These are phyloP conservation scores for Nakazawaea ishiwadae DNA, from an alignment of 805 yeast genomes.

Conservation along the genomic window DNA sequence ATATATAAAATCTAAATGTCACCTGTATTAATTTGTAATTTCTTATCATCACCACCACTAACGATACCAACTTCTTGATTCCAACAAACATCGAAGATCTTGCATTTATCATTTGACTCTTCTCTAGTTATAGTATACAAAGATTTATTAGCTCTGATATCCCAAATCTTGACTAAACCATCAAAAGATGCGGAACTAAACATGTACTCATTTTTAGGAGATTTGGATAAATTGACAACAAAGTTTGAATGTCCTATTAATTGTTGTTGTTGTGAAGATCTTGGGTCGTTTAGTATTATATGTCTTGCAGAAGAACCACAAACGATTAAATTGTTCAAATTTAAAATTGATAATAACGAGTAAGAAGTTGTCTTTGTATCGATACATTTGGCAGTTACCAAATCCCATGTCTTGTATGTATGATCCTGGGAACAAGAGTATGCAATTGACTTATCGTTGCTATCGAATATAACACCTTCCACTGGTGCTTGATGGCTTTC, in stretches of 20 bases:
- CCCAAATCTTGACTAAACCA: conserved; percentile 95
- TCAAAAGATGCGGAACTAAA: conserved; percentile 93
- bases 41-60: conserved; percentile 93
- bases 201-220: conserved; percentile 77
- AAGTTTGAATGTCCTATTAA: conserved; percentile 88
- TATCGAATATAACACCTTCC: conserved; percentile 75
- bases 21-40: conserved; percentile 68
- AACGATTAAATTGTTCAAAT: conserved; percentile 69
- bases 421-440: conserved; percentile 97
- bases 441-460: conserved; percentile 70
- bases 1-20: conserved; percentile 10
- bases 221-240: conserved; percentile 71
- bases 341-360: conserved; percentile 72
- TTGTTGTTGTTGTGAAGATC: conserved; percentile 61
- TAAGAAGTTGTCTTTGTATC: conserved; percentile 86
- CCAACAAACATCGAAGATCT: conserved; percentile 90
- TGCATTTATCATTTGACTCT: conserved; percentile 39
- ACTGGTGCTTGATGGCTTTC: conserved; percentile 87
- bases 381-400: conserved; percentile 77
- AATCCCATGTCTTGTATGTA: conserved; percentile 93
- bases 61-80: conserved; percentile 72
- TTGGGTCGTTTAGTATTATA: conserved; percentile 88
- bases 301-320: conserved; percentile 99
- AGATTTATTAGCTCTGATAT: conserved; percentile 77
- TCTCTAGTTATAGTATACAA: conserved; percentile 82